Conservation (phyloP, 495 filamentous ascomycete species). For the Lepraria neglecta region DNA sequence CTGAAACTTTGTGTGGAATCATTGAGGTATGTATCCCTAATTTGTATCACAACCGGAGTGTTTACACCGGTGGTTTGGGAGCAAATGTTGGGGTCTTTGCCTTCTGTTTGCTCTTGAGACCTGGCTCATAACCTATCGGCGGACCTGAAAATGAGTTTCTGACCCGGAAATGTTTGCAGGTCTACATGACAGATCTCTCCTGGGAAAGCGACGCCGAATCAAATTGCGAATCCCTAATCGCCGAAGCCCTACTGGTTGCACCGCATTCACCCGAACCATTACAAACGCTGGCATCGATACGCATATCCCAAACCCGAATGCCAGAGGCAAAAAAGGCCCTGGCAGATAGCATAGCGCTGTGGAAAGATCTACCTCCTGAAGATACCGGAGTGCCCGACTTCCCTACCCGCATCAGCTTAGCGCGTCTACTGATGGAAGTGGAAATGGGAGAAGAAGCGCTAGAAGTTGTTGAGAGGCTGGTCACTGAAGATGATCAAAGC, state of each 20-base stretch:
- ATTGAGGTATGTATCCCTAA: constrained; percentile 46
- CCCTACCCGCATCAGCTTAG: constrained; percentile 71
- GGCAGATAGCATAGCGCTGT: constrained; percentile 64
- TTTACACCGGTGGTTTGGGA: too few species aligned
- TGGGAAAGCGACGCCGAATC: constrained; percentile 86
- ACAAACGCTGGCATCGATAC: constrained; percentile 87
- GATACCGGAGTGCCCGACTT: constrained; percentile 64
- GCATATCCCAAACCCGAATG: constrained; percentile 74
- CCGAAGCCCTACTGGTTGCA: constrained; percentile 73
- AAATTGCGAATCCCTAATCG: constrained; percentile 75
- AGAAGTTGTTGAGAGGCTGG: constrained; percentile 73
- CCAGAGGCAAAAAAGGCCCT: constrained; percentile 77
- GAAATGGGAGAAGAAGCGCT: constrained; percentile 77
- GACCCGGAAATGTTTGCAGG: constrained; percentile 21
- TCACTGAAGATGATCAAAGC: constrained; percentile 82
- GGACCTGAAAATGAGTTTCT: too few species aligned
- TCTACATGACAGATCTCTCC: constrained; percentile 96
- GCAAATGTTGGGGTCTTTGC: too few species aligned
- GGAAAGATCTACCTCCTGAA: constrained; percentile 63
- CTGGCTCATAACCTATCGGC: too few species aligned
- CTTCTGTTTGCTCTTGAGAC: too few species aligned
- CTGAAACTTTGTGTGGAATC: constrained; percentile 80
- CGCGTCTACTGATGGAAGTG: constrained; percentile 83
- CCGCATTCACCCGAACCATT: constrained; percentile 73
- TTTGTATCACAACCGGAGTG: too few species aligned